Evolutionary conservation across 257 asterid species (phyloP), one percentile per base, ranked within the genome.

Genomic region (Solanum bulbocastanum): DNA sequence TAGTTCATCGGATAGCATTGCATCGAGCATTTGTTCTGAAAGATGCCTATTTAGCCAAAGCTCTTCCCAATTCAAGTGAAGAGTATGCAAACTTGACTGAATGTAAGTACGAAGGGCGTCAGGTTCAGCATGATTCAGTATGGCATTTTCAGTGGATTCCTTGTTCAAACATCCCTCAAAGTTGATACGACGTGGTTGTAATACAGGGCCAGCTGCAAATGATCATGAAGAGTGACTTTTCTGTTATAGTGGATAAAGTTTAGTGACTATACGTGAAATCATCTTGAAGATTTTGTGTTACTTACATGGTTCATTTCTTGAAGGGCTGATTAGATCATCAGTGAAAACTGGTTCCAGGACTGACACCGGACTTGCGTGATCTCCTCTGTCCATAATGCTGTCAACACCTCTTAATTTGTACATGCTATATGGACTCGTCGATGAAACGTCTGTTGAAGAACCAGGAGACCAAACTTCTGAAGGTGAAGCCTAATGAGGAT

Each of bases 331-430:
- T 60, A 86, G 65, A 76, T 93, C 94, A 69, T 95, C 98, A 42
- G 83, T 42, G 88, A 90, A 94, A 89, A 91, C 91, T 36, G 94
- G 94, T 78, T 94, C 98, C 5, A 96, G 94, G 20, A 96, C 99
- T 65, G 99, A 96, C 82, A 94, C 93, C 11, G 99, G 99, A 92
- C 98, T 96, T 78, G 86, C 93, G 87, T 92, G 94, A 88, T 93
- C 98, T 89, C 90, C 96, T 91, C 90, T 93, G 89, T 90, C 87
- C 86, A 93, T 94, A 72, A 83, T 83, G 86, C 84, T 85, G 73
- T 91, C 89, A 32, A 85, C 90, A 76, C 39, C 40, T 69, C 91
- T 88, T 44, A 90, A 84, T 62, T 88, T 90, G 88, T 83, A 46
- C 37, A 87, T 91, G 92, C 91, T 88, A 65, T 84, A 85, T 25